Base-by-base conservation (phyloP, 148 eudicot genomes). In the Rhododendron molle region DNA sequence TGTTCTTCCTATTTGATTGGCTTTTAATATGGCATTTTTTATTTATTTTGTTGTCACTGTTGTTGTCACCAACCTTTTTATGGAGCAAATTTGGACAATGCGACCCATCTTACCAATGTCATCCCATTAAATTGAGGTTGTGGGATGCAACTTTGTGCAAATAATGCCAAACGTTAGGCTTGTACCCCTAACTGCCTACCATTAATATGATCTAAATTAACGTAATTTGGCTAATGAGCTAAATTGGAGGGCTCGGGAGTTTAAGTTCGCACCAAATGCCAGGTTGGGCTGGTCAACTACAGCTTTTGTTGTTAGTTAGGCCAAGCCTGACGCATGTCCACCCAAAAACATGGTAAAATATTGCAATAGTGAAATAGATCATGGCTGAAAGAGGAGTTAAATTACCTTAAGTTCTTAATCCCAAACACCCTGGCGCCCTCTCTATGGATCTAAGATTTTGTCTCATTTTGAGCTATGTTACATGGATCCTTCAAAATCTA, bases 1-100 rank as follows among this genome's bases (percentile, higher is more conserved):
- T 76, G 74, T 46, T 50, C 12, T 74, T n/a, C 79, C 60, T 44
- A 78, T 89, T 79, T 73, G 54, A 12, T 30, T 78, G 13, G 28
- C 32, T 78, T 47, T 78, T 79, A 69, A 82, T 65, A 69, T 32
- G 46, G 47, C 12, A 71, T 71, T 47, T 20, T 83, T n/a, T 23
- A 16, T 72, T 54, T 54, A 1, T 44, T 46, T 83, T 28, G 26
- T 28, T 83, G 67, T 50, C 78, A 49, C 32, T 71, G 60, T 28
- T 83, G 76, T 15, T 32, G 69, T 47, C 56, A 9, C 47, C 30
- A 83, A 73, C 65, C 9, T 71, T 71, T 1, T 36, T 83, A 10
- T 26, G 54, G 77, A 50, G 44, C 47, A 54, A 67, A 67, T 67
- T 67, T 67, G 32, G 1, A 6, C 73, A 67, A 67, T 26, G 32